phyloP scores from a whole-genome alignment of 2,329 filamentous ascomycete species.

The Hymenoscyphus albidus region DNA sequence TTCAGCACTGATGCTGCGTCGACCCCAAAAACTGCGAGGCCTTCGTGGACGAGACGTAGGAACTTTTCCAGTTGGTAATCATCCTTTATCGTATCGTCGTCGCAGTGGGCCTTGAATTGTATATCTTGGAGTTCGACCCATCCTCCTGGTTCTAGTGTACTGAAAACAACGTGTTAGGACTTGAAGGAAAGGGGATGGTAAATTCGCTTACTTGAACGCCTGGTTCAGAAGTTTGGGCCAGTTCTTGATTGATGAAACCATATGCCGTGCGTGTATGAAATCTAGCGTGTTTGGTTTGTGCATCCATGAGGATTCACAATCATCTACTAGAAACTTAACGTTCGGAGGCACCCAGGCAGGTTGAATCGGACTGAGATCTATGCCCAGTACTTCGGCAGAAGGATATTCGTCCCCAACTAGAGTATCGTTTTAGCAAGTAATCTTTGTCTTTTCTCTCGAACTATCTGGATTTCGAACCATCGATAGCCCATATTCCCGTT shows the following conservation, averaged over 20 bases:
- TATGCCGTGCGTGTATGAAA: conserved; percentile 54
- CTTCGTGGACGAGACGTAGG: conserved; percentile 9
- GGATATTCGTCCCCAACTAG: conserved; percentile 49
- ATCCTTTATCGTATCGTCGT: conserved; percentile 17
- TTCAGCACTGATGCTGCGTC: conserved; percentile 12
- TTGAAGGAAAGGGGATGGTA: background rate
- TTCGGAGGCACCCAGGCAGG: conserved; percentile 55
- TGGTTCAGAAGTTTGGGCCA: conserved; percentile 42
- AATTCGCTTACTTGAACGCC: conserved; percentile 10
- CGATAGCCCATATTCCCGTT: conserved; percentile 55
- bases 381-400: conserved; percentile 45
- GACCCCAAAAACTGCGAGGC: conserved; percentile 14
- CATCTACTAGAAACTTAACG: conserved; percentile 33
- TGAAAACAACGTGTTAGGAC: conserved; percentile 10
- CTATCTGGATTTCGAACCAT: conserved; percentile 33
- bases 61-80: conserved; percentile 11
- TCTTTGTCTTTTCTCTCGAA: background rate
- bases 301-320: conserved; percentile 43
- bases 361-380: conserved; percentile 55
- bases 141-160: conserved; percentile 16
- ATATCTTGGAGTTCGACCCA: conserved; percentile 33
- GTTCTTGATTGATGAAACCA: conserved; percentile 50
- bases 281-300: conserved; percentile 52
- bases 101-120: conserved; percentile 41
- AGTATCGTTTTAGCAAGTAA: conserved; percentile 4